Conservation (phyloP, 2,329 filamentous ascomycete species). For the Fonsecaea monophora region DNA sequence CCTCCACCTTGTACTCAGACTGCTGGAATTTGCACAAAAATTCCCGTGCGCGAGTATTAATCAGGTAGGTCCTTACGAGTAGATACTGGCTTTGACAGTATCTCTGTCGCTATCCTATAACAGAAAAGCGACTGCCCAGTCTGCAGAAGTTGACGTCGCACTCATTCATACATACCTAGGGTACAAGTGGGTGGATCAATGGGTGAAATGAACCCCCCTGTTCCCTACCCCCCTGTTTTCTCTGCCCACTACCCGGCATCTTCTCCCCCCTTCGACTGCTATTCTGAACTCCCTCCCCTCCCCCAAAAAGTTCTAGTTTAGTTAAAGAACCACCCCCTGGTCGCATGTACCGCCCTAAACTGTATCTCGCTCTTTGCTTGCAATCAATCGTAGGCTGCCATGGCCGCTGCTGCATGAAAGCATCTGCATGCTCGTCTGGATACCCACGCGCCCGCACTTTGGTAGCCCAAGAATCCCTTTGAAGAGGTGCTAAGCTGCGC, state of each 20-base stretch:
- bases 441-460: background rate
- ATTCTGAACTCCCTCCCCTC: constrained; percentile 11
- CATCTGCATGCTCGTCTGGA: constrained; percentile 6
- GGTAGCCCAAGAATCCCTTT: constrained; percentile 3
- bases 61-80: background rate
- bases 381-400: constrained; percentile 20
- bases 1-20: background rate
- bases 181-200: background rate
- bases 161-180: background rate
- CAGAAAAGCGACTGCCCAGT: background rate
- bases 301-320: constrained; percentile 1
- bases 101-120: background rate
- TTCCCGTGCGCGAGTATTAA: background rate
- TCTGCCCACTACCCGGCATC: background rate
- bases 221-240: background rate
- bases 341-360: constrained; percentile 24
- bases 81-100: background rate
- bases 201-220: background rate
- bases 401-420: constrained; percentile 24
- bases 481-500: background rate
- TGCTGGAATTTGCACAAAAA: background rate
- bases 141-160: constrained; percentile 9
- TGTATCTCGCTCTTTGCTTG: constrained; percentile 29
- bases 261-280: constrained; percentile 4
- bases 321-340: constrained; percentile 11